These are phyloP conservation scores for Blastocystis sp. DNA, from an alignment of 352 stramenopile species.

Conservation along the genomic window DNA sequence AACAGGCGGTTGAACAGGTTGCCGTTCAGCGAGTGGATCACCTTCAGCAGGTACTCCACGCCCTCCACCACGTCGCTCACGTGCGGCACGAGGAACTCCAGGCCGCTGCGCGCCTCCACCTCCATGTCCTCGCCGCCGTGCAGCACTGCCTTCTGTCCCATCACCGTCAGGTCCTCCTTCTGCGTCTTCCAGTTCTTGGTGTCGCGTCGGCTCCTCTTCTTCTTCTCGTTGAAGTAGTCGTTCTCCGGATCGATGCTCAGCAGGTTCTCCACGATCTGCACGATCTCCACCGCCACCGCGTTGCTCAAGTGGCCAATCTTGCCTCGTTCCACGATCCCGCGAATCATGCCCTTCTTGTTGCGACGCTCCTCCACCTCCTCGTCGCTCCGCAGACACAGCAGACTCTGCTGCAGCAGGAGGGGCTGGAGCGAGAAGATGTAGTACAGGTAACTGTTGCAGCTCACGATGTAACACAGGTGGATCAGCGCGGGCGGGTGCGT, in stretches of 20 bases:
- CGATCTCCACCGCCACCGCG: conserved; percentile 34
- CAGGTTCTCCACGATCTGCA: conserved; percentile 67
- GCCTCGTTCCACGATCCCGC: neutral
- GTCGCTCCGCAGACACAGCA: conserved; percentile 21
- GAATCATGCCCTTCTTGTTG: neutral
- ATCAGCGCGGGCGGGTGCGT: conserved; percentile 22
- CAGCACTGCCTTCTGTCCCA: conserved; percentile 16
- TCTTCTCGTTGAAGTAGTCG: conserved; percentile 58
- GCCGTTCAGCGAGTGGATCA: neutral
- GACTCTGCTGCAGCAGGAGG: neutral
- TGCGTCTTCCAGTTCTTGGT: neutral
- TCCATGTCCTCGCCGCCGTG: neutral
- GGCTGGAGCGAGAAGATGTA: conserved; percentile 52
- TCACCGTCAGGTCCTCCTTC: conserved; percentile 1
- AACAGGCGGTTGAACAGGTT: conserved; percentile 60
- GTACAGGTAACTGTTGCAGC: conserved; percentile 29
- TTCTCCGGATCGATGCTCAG: conserved; percentile 43
- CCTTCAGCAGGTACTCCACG: conserved; percentile 31
- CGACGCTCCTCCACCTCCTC: neutral
- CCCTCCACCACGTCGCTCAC: conserved; percentile 20
- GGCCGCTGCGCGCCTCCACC: neutral
- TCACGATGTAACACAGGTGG: conserved; percentile 21
- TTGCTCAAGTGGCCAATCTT: conserved; percentile 18
- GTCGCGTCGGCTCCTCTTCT: neutral
- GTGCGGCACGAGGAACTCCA: conserved; percentile 36